Conservation (phyloP, 2,329 filamentous ascomycete species). For the Aureobasidium sp. region DNA sequence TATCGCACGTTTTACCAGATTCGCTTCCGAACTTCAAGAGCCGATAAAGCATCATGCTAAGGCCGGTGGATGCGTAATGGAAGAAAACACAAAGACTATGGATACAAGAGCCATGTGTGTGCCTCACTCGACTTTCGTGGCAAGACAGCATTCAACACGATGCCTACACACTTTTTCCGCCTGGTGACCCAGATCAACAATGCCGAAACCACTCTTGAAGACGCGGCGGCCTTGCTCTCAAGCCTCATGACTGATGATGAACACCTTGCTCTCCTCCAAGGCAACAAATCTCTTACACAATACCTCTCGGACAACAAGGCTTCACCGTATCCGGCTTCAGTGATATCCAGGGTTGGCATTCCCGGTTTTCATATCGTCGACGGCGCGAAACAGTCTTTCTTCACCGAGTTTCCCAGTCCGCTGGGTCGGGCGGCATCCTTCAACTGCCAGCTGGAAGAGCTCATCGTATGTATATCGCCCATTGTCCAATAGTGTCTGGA, state of each 20-base stretch:
- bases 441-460: neutral
- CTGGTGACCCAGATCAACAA: neutral
- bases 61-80: neutral
- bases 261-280: slow-evolving; percentile 1
- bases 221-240: neutral
- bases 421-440: neutral
- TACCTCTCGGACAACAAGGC: slow-evolving; percentile 6
- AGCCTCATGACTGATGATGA: slow-evolving; percentile 2
- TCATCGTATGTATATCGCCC: neutral
- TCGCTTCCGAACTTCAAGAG: neutral
- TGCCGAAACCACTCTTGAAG: neutral
- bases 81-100: neutral
- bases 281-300: neutral
- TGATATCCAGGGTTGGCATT: neutral
- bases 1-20: neutral
- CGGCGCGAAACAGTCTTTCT: neutral
- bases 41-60: neutral
- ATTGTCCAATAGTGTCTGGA: too few relatives aligned
- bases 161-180: neutral
- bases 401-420: slow-evolving; percentile 4
- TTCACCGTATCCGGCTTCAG: neutral
- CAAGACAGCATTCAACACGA: neutral
- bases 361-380: slow-evolving; percentile 4
- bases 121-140: neutral
- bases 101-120: neutral